phyloP scores from a whole-genome alignment of 2,329 filamentous ascomycete species.

The Ambrosiella cleistominuta region DNA sequence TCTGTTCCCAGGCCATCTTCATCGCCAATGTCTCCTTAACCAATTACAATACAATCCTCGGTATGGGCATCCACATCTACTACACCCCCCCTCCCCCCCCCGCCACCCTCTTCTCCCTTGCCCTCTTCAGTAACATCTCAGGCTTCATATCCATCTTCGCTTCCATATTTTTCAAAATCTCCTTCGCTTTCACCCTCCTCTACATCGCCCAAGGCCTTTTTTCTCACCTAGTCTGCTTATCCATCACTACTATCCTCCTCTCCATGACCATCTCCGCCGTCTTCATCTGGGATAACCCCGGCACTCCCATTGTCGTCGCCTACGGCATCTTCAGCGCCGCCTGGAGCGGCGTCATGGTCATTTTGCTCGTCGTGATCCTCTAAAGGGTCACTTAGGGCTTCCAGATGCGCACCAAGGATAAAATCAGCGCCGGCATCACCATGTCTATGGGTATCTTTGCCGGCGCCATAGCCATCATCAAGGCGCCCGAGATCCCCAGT shows the following conservation, averaged over 20 bases:
- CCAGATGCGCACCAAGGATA: constrained; percentile 24
- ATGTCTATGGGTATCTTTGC: constrained; percentile 27
- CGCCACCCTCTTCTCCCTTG: not conserved
- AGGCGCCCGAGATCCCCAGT: constrained; percentile 17
- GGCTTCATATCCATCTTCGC: constrained; percentile 17
- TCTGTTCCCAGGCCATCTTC: constrained; percentile 9
- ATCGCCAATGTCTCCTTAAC: constrained; percentile 11
- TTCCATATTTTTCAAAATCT: constrained; percentile 19
- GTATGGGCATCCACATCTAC: constrained; percentile 14
- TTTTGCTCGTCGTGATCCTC: constrained; percentile 24
- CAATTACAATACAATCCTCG: constrained; percentile 8
- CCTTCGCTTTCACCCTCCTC: constrained; percentile 19
- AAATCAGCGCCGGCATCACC: constrained; percentile 23
- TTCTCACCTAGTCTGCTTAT: constrained; percentile 15
- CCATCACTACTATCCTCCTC: constrained; percentile 17
- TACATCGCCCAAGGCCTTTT: constrained; percentile 15
- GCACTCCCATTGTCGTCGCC: not conserved
- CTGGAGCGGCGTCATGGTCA: constrained; percentile 23
- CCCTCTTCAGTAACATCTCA: constrained; percentile 14
- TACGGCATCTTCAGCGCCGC: constrained; percentile 15
- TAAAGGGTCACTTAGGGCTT: constrained; percentile 25
- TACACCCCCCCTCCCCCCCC: constrained; percentile 4
- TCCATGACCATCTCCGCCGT: constrained; percentile 15
- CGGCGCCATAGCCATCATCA: constrained; percentile 19
- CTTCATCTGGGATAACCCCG: constrained; percentile 14